Percentiles rank a stretch among this genome's conserved stretches.
These are phyloP conservation scores for Mycena venus DNA, from an alignment of 768 basidiomycete genomes.

Conservation along the genomic window DNA sequence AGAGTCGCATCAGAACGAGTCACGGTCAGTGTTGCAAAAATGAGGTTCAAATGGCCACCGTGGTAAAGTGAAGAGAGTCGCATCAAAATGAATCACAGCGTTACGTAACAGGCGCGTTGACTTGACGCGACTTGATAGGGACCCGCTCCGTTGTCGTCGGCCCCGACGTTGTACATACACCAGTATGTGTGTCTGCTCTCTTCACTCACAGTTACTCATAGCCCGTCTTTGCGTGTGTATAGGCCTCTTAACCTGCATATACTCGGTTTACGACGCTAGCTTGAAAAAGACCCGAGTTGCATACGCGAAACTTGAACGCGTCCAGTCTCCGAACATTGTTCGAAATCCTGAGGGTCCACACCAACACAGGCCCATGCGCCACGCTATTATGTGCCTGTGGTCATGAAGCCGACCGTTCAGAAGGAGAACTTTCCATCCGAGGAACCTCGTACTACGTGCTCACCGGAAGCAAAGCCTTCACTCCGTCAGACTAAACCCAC, in stretches of 20 bases:
- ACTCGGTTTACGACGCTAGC: neutral
- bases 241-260: neutral
- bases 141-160: too few relatives aligned
- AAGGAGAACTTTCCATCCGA: slow-evolving; percentile 29
- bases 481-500: slow-evolving; percentile 10
- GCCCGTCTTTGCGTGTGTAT: neutral
- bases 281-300: neutral
- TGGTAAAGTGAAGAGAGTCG: too few relatives aligned
- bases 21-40: too few relatives aligned
- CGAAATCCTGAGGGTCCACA: neutral
- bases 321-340: neutral
- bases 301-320: neutral
- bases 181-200: neutral
- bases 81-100: too few relatives aligned
- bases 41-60: too few relatives aligned
- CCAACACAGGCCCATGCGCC: slow-evolving; percentile 17
- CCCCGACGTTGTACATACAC: slow-evolving; percentile 19
- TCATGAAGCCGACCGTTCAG: slow-evolving; percentile 33
- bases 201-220: neutral
- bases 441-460: neutral
- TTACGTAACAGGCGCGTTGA: too few relatives aligned
- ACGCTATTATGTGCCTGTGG: neutral
- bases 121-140: too few relatives aligned
- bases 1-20: too few relatives aligned
- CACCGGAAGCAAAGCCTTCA: neutral